phyloP scores from a whole-genome alignment of 352 stramenopile genomes.

The Pythium aphanidermatum region DNA sequence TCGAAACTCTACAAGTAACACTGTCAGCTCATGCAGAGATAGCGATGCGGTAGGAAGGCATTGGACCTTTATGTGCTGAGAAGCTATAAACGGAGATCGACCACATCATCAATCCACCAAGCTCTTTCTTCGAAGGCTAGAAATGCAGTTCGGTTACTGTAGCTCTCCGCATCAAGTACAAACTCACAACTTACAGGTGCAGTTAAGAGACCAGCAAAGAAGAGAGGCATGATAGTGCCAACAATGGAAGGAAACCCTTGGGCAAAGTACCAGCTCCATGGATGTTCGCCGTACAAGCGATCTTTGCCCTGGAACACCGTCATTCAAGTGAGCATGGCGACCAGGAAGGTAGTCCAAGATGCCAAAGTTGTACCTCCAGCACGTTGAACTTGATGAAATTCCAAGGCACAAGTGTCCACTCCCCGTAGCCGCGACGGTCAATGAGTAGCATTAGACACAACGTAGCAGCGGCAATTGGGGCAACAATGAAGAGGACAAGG shows the following conservation, averaged over 20 bases:
- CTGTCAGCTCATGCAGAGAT: neutral
- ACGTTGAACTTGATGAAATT: slow-evolving; percentile 89
- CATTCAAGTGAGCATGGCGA: too few relatives aligned
- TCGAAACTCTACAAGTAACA: slow-evolving; percentile 49
- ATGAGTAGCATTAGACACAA: slow-evolving; percentile 60
- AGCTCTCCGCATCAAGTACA: neutral
- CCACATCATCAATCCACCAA: slow-evolving; percentile 61
- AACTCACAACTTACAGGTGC: slow-evolving; percentile 33
- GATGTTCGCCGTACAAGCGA: slow-evolving; percentile 72
- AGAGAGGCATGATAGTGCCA: slow-evolving; percentile 41
- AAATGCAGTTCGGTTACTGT: too few relatives aligned
- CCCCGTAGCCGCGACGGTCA: slow-evolving; percentile 68
- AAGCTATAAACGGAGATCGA: slow-evolving; percentile 74
- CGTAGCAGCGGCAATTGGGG: slow-evolving; percentile 54
- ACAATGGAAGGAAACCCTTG: slow-evolving; percentile 73
- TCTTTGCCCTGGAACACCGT: slow-evolving; percentile 76
- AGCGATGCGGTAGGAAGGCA: neutral
- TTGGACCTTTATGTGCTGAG: slow-evolving; percentile 70
- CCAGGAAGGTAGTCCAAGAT: too few relatives aligned
- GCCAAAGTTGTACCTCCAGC: slow-evolving; percentile 48
- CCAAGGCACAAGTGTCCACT: slow-evolving; percentile 78
- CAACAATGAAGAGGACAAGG: slow-evolving; percentile 38
- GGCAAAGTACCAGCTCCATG: slow-evolving; percentile 81
- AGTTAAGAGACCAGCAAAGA: slow-evolving; percentile 48
- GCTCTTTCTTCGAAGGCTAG: slow-evolving; percentile 54